These are phyloP conservation scores for Fennellomyces sp. DNA, from an alignment of 371 early-diverging fungal species.

Conservation along the genomic window DNA sequence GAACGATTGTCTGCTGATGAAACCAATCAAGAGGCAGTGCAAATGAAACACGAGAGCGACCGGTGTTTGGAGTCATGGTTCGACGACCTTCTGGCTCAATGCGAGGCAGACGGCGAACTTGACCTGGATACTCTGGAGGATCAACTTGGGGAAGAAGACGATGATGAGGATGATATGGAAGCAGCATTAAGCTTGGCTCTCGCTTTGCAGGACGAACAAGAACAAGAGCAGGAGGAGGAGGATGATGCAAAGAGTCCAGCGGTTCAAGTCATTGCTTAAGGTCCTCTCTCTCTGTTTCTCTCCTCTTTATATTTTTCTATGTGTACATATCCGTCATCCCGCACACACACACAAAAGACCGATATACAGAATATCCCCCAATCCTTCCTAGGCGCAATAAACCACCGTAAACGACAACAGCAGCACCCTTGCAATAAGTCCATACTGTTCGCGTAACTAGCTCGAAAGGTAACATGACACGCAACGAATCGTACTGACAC, in stretches of 20 bases:
- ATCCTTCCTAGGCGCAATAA: too few species aligned
- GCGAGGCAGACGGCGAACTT: constrained; percentile 41
- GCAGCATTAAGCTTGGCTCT: constrained; percentile 13
- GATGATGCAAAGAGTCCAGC: constrained; percentile 3
- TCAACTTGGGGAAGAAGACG: constrained; percentile 6
- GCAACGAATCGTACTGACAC: too few species aligned
- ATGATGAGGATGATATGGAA: constrained; percentile 30
- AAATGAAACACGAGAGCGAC: constrained; percentile 44
- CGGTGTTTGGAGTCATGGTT: constrained; percentile 48
- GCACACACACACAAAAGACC: too few species aligned
- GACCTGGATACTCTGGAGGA: constrained; percentile 25
- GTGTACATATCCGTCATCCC: neutral
- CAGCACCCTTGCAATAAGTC: too few species aligned
- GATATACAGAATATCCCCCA: too few species aligned
- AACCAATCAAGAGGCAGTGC: constrained; percentile 31
- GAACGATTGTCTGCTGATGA: constrained; percentile 39
- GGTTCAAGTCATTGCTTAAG: constrained; percentile 1
- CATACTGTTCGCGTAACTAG: too few species aligned
- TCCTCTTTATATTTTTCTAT: neutral
- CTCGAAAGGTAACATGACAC: too few species aligned
- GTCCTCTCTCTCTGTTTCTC: neutral
- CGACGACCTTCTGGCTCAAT: constrained; percentile 45
- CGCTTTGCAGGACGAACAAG: constrained; percentile 4
- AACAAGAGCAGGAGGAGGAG: constrained; percentile 2
- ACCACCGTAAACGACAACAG: neutral